A percentile compares a stretch with the other conserved stretches of the same genome.
Evolutionary conservation across 306 rosid genomes (phyloP).

Genomic region (Quercus bicolor): DNA sequence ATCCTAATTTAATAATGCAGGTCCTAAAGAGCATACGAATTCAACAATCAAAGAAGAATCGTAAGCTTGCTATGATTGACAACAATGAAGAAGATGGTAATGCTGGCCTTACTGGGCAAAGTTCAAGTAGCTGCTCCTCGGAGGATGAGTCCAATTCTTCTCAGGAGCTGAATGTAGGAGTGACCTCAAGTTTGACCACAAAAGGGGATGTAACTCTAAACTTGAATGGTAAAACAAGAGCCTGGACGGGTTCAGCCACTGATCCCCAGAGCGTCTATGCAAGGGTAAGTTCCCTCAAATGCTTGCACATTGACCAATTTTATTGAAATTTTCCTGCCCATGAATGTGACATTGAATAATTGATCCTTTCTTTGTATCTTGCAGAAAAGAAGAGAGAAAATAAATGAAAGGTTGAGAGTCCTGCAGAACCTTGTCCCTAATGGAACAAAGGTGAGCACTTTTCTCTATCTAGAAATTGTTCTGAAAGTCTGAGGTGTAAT

Average conservation of each 20-base stretch:
- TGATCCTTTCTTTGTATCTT: conserved; percentile 12
- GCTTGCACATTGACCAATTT: background rate
- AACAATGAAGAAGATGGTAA: conserved; percentile 39
- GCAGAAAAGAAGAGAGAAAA: conserved; percentile 96
- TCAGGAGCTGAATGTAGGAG: conserved; percentile 47
- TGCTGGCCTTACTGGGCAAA: conserved; percentile 38
- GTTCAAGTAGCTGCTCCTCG: conserved; percentile 60
- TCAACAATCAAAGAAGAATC: conserved; percentile 44
- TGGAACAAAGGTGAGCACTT: conserved; percentile 71
- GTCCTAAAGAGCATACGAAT: conserved; percentile 31
- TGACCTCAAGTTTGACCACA: conserved; percentile 38
- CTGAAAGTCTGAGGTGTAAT: background rate
- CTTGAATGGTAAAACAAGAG: conserved; percentile 49
- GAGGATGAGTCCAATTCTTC: conserved; percentile 60
- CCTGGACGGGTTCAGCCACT: conserved; percentile 60
- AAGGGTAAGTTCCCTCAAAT: conserved; percentile 45
- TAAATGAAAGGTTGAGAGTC: conserved; percentile 75
- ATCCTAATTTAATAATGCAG: conserved; percentile 9
- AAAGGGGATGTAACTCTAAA: conserved; percentile 23
- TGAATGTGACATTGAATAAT: conserved; percentile 4
- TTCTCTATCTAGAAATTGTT: background rate
- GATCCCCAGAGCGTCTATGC: conserved; percentile 87
- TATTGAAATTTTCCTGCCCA: background rate
- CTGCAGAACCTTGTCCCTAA: conserved; percentile 81
- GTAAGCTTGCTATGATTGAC: conserved; percentile 23